phyloP scores from a whole-genome alignment of 2,329 filamentous ascomycete genomes.

The Hymenoscyphus occultus region DNA sequence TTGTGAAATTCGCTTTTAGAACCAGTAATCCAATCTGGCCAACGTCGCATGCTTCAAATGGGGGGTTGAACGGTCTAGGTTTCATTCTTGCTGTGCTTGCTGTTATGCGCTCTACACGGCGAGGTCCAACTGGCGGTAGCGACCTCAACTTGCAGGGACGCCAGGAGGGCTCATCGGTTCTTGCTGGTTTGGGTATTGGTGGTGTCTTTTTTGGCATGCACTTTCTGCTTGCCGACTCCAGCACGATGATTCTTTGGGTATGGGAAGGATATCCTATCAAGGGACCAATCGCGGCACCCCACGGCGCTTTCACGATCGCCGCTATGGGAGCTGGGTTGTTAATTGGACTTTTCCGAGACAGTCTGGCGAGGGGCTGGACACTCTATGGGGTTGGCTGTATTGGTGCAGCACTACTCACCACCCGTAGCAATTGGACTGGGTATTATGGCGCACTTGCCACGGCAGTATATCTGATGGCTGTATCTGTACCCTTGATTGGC shows the following conservation, averaged over 20 bases:
- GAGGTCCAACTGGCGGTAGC: constrained; percentile 46
- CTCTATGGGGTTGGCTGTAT: constrained; percentile 74
- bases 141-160: constrained; percentile 46
- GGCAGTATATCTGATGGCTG: constrained; percentile 77
- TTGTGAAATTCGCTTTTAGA: constrained; percentile 87
- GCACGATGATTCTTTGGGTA: constrained; percentile 98
- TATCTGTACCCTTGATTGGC: constrained; percentile 70
- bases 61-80: constrained; percentile 87
- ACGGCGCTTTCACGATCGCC: constrained; percentile 81
- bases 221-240: constrained; percentile 90
- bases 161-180: constrained; percentile 63
- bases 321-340: constrained; percentile 82
- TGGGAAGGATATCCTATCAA: constrained; percentile 95
- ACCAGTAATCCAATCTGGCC: constrained; percentile 99
- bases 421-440: constrained; percentile 78
- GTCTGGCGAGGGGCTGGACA: constrained; percentile 72
- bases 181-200: constrained; percentile 75
- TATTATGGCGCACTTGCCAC: constrained; percentile 79
- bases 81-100: constrained; percentile 73
- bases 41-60: constrained; percentile 83
- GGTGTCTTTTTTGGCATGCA: constrained; percentile 88
- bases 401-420: constrained; percentile 75
- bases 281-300: constrained; percentile 83
- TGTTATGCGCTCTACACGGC: constrained; percentile 71
- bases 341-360: constrained; percentile 70